A percentile compares a stretch with the other conserved stretches of the same genome.
Evolutionary conservation across 2,329 filamentous ascomycete genomes (phyloP).

Genomic region (Aspergillus bombycis): DNA sequence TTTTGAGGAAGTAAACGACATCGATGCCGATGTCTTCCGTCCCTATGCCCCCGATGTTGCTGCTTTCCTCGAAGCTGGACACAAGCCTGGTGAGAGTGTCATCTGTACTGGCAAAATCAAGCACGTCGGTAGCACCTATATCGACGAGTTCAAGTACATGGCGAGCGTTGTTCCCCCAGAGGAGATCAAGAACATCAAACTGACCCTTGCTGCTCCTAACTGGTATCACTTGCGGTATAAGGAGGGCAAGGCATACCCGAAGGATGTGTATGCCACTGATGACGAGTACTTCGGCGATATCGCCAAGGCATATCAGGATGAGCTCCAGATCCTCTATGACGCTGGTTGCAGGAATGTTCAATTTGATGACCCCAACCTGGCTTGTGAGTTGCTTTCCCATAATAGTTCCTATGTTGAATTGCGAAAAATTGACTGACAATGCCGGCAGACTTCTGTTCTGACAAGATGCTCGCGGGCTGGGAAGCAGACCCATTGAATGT

Average conservation of each 20-base stretch:
- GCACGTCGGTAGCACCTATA: conserved; percentile 59
- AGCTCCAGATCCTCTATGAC: conserved; percentile 63
- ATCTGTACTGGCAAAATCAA: conserved; percentile 62
- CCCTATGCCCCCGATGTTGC: conserved; percentile 64
- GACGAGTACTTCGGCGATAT: conserved; percentile 68
- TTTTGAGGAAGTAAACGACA: conserved; percentile 56
- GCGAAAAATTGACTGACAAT: conserved; percentile 9
- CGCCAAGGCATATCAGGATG: conserved; percentile 66
- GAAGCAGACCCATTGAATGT: conserved; percentile 68
- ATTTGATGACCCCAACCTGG: conserved; percentile 69
- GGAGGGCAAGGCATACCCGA: conserved; percentile 59
- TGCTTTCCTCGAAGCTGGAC: conserved; percentile 61
- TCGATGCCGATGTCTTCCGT: conserved; percentile 57
- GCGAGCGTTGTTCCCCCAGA: conserved; percentile 62
- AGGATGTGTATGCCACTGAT: conserved; percentile 59
- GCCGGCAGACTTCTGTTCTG: conserved; percentile 69
- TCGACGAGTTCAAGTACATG: conserved; percentile 63
- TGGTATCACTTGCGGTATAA: conserved; percentile 70
- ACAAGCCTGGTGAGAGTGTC: conserved; percentile 60
- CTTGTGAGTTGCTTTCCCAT: conserved; percentile 55
- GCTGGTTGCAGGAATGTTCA: conserved; percentile 68
- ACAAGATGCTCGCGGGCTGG: conserved; percentile 72
- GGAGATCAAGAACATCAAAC: conserved; percentile 67
- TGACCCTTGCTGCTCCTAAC: conserved; percentile 68
- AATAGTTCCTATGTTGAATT: conserved; percentile 39